Conservation (phyloP, 352 stramenopile species). For the Achlya hypogyna region DNA sequence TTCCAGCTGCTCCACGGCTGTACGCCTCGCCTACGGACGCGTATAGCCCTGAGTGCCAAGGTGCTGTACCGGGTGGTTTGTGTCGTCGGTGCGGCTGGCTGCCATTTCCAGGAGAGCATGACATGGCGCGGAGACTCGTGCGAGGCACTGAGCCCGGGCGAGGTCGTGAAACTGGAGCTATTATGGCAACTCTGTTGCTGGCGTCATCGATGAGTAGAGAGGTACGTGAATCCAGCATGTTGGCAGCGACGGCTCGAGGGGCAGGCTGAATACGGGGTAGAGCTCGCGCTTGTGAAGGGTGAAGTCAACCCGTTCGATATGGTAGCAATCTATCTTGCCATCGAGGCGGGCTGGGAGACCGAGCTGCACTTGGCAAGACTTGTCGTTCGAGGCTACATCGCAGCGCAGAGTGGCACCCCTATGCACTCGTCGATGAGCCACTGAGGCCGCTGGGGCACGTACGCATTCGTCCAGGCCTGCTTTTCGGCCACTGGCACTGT, state of each 20-base stretch:
- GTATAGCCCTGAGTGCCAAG: no score
- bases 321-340: slow-evolving; percentile 17
- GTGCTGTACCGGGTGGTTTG: no score
- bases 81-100: no score
- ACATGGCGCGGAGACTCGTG: no score
- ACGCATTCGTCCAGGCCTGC: neutral
- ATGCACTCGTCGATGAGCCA: neutral
- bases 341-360: neutral
- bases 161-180: no score
- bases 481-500: neutral
- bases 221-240: no score
- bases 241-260: neutral
- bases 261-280: neutral
- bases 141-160: no score
- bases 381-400: slow-evolving; percentile 4
- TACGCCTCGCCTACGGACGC: neutral
- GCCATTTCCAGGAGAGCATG: no score
- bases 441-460: neutral
- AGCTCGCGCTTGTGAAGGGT: slow-evolving; percentile 13
- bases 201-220: no score
- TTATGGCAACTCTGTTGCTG: no score
- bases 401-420: neutral
- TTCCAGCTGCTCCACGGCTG: neutral
- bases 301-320: slow-evolving; percentile 3
- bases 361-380: slow-evolving; percentile 11